These are phyloP conservation scores for Phytophthora sp. DNA, from an alignment of 352 stramenopile species.

Conservation along the genomic window DNA sequence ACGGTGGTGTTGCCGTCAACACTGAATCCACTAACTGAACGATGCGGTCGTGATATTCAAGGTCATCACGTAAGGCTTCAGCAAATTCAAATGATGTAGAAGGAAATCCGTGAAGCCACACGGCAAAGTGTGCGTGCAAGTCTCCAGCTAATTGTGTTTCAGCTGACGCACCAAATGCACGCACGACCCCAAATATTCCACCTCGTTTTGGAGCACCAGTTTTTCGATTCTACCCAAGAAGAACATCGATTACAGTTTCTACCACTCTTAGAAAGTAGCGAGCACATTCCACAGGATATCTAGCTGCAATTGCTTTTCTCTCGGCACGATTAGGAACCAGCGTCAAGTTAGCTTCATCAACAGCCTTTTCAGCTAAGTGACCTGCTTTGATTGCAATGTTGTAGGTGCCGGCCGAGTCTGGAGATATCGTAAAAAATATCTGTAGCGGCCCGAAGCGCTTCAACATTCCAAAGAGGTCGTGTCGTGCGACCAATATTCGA, in stretches of 20 bases:
- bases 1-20: background rate
- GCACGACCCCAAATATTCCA: constrained; percentile 34
- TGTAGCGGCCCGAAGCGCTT: constrained; percentile 31
- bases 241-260: constrained; percentile 10
- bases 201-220: background rate
- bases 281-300: constrained; percentile 24
- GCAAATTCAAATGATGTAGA: constrained; percentile 1
- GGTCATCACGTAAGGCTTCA: background rate
- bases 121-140: constrained; percentile 28
- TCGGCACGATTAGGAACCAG: constrained; percentile 3
- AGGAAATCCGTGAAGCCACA: constrained; percentile 35
- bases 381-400: constrained; percentile 2
- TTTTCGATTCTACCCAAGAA: constrained; percentile 20
- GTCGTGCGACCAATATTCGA: constrained; percentile 21
- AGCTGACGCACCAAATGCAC: constrained; percentile 21
- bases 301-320: constrained; percentile 10
- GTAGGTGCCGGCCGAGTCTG: constrained; percentile 16
- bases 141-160: constrained; percentile 38
- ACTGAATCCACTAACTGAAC: background rate
- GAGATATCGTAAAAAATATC: constrained; percentile 33
- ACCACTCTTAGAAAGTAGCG: constrained; percentile 29
- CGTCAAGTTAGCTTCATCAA: background rate
- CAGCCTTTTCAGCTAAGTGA: background rate
- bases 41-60: background rate
- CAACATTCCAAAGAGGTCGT: constrained; percentile 32